Percentiles rank a stretch among this genome's conserved stretches.
phyloP scores from a whole-genome alignment of 345 rosid genomes.

The Citrus mangshanensis region DNA sequence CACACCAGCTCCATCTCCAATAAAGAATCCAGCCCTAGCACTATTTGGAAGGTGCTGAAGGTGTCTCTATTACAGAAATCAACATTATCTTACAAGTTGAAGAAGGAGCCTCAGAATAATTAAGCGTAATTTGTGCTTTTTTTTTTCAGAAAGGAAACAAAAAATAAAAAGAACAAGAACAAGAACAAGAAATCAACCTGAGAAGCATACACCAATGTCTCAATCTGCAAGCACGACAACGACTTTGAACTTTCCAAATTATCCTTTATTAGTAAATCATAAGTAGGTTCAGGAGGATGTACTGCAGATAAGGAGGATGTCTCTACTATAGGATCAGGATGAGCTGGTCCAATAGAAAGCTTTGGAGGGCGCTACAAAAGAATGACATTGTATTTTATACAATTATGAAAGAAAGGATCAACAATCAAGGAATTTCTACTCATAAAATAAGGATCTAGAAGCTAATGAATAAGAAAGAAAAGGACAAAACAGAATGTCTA shows the following conservation, averaged over 20 bases:
- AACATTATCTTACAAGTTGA: conserved; percentile 24
- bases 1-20: conserved; percentile 99
- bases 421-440: neutral
- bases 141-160: neutral
- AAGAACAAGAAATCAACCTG: conserved; percentile 53
- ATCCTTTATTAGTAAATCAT: conserved; percentile 68
- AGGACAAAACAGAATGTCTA: conserved; percentile 1
- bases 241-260: conserved; percentile 66
- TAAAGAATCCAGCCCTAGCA: conserved; percentile 88
- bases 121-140: conserved; percentile 19
- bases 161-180: too few relatives aligned
- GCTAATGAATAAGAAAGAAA: conserved; percentile 2
- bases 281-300: conserved; percentile 94
- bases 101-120: conserved; percentile 14
- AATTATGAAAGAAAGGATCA: neutral
- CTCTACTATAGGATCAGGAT: conserved; percentile 96
- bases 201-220: conserved; percentile 93
- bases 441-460: neutral
- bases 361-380: conserved; percentile 77
- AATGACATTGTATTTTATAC: conserved; percentile 1
- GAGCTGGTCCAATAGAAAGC: conserved; percentile 88
- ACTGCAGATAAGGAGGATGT: conserved; percentile 94
- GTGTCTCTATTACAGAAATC: conserved; percentile 65
- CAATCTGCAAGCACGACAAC: conserved; percentile 97
- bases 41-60: conserved; percentile 84